A percentile compares a stretch with the other conserved stretches of the same genome.
Conservation (phyloP, 2,329 filamentous ascomycete genomes). For the Leptographium procerum region DNA sequence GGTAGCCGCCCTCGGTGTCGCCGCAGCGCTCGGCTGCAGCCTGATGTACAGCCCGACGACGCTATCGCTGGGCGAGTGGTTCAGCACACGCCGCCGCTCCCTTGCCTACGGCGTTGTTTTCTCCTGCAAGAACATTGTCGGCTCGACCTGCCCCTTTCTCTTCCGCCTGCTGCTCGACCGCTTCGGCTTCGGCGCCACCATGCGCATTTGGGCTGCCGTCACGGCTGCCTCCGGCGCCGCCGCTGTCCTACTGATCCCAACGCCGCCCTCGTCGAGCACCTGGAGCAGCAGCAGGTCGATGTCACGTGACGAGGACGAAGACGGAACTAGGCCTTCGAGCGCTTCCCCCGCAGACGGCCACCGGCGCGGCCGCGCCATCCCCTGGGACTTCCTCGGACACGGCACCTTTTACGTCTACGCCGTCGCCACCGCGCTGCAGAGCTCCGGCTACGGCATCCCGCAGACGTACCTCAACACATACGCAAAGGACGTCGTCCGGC, state of each 20-base stretch:
- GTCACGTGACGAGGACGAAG: background rate
- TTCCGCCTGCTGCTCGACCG: background rate
- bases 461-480: conserved; percentile 4
- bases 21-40: background rate
- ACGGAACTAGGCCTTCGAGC: too few species aligned
- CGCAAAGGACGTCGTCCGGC: background rate
- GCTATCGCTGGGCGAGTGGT: conserved; percentile 4
- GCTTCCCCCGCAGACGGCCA: too few species aligned
- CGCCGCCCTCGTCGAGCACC: background rate
- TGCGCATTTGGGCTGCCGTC: conserved; percentile 9
- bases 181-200: background rate
- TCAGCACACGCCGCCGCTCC: background rate
- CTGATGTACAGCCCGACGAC: conserved; percentile 2
- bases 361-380: background rate
- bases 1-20: background rate
- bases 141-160: conserved; percentile 1
- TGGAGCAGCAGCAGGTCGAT: background rate
- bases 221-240: background rate
- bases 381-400: conserved; percentile 2
- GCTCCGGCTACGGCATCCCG: conserved; percentile 3
- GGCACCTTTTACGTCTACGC: conserved; percentile 2
- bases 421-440: conserved; percentile 1
- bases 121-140: conserved; percentile 3
- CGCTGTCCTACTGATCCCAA: background rate
- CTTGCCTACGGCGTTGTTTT: background rate